These are phyloP conservation scores for Yamadazyma sp. DNA, from an alignment of 805 yeast genomes.

Conservation along the genomic window DNA sequence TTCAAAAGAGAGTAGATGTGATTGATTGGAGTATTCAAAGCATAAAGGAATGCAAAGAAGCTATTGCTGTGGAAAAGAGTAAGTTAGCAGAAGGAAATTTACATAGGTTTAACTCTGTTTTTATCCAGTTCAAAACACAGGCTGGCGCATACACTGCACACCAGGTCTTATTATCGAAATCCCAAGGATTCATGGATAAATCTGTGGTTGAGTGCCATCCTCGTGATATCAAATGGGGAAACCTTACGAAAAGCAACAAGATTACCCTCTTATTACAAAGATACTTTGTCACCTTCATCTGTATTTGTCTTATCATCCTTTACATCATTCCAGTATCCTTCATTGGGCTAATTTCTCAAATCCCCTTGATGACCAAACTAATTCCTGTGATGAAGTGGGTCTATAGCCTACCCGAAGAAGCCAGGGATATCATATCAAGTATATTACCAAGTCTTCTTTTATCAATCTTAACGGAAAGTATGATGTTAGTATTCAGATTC, in stretches of 20 bases:
- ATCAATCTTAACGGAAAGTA: conserved; percentile 60
- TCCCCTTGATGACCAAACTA: conserved; percentile 60
- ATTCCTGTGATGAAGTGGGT: conserved; percentile 63
- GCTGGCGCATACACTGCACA: conserved; percentile 62
- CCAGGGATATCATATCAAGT: conserved; percentile 56
- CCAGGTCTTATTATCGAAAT: conserved; percentile 51
- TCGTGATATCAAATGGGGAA: conserved; percentile 70
- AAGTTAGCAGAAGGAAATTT: conserved; percentile 19
- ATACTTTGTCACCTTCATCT: conserved; percentile 44
- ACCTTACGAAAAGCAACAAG: conserved; percentile 44
- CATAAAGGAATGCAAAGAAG: conserved; percentile 15
- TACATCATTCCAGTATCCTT: conserved; percentile 87
- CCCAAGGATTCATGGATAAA: conserved; percentile 43
- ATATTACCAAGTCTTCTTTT: conserved; percentile 68
- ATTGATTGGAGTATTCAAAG: conserved; percentile 30
- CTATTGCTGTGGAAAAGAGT: conserved; percentile 22
- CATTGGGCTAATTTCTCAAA: conserved; percentile 72
- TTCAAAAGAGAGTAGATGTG: conserved; percentile 22
- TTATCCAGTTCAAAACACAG: conserved; percentile 60
- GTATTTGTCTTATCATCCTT: conserved; percentile 48
- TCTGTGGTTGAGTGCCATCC: conserved; percentile 59
- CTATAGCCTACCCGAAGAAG: conserved; percentile 50
- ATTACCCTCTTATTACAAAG: conserved; percentile 38
- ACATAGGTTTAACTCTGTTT: conserved; percentile 44
- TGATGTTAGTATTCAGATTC: conserved; percentile 55